Percentiles rank a stretch among this genome's conserved stretches.
These are phyloP conservation scores for Stephanodiscus minutulus DNA, from an alignment of 108 stramenopile species.

Conservation along the genomic window DNA sequence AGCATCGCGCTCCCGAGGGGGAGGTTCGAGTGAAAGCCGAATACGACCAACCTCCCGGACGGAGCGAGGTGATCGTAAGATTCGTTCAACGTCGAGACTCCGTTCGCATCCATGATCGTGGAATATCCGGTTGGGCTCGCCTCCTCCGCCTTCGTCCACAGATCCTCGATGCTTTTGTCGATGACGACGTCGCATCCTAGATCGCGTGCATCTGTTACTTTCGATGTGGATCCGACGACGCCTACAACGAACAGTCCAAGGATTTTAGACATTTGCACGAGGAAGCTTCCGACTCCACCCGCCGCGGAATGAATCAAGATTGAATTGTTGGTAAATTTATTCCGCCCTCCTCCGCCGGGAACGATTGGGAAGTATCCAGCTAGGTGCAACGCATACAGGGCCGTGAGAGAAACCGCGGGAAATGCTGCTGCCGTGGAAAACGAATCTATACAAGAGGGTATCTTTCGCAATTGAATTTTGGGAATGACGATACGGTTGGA, in stretches of 20 bases:
- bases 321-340: conserved; percentile 58
- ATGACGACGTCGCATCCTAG: conserved; percentile 86
- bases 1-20: conserved; percentile 72
- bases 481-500: conserved; percentile 73
- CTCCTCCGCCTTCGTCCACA: conserved; percentile 57
- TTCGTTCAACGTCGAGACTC: conserved; percentile 78
- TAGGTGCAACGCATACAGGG: conserved; percentile 77
- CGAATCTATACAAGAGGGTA: conserved; percentile 53
- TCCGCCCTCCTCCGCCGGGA: conserved; percentile 10
- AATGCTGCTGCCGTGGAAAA: conserved; percentile 71
- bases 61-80: conserved; percentile 81
- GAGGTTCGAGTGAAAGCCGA: conserved; percentile 90
- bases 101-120: conserved; percentile 86
- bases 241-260: conserved; percentile 77
- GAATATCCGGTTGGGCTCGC: conserved; percentile 59
- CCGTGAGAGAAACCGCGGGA: conserved; percentile 85
- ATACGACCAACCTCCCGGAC: conserved; percentile 80
- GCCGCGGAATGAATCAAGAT: conserved; percentile 90
- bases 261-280: conserved; percentile 86
- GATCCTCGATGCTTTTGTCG: conserved; percentile 64
- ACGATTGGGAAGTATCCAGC: conserved; percentile 65
- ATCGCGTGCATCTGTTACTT: conserved; percentile 66
- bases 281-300: conserved; percentile 86
- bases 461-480: conserved; percentile 66
- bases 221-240: conserved; percentile 79